phyloP scores from a whole-genome alignment of 2,329 filamentous ascomycete genomes.

The Epichloe scottii region DNA sequence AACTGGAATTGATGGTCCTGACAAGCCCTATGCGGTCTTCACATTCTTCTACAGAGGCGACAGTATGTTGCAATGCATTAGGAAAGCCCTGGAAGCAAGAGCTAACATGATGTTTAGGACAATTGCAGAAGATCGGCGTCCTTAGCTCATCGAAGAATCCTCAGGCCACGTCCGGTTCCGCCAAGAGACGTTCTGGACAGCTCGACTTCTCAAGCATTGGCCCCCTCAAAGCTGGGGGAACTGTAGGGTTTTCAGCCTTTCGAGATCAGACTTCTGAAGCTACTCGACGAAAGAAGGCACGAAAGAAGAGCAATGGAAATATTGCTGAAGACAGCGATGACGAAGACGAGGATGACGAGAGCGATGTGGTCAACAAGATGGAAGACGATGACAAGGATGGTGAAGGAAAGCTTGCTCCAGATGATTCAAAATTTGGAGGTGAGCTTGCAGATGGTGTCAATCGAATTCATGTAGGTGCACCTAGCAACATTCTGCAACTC shows the following conservation, averaged over 20 bases:
- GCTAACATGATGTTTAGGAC: constrained; percentile 42
- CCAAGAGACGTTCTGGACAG: constrained; percentile 71
- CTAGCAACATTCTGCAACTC: neutral
- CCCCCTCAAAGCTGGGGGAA: constrained; percentile 74
- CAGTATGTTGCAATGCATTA: constrained; percentile 46
- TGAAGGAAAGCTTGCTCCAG: constrained; percentile 48
- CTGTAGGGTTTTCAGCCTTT: constrained; percentile 82
- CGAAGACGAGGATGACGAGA: constrained; percentile 58
- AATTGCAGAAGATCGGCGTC: constrained; percentile 95
- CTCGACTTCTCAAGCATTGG: constrained; percentile 77
- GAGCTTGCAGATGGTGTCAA: constrained; percentile 72
- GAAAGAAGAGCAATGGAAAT: constrained; percentile 52
- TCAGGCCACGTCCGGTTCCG: constrained; percentile 44
- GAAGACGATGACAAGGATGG: constrained; percentile 52
- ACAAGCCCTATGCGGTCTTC: constrained; percentile 92
- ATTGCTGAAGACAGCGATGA: constrained; percentile 64
- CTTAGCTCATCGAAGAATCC: constrained; percentile 54
- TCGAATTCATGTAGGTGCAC: constrained; percentile 57
- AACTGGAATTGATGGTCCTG: constrained; percentile 92
- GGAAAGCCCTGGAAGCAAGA: neutral
- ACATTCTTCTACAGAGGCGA: constrained; percentile 97
- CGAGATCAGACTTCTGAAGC: constrained; percentile 53
- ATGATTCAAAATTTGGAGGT: constrained; percentile 59
- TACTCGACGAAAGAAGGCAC: constrained; percentile 40
- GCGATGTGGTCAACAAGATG: constrained; percentile 50